These are phyloP conservation scores for Batkoa obscura DNA, from an alignment of 371 early-diverging fungal species.

Conservation along the genomic window DNA sequence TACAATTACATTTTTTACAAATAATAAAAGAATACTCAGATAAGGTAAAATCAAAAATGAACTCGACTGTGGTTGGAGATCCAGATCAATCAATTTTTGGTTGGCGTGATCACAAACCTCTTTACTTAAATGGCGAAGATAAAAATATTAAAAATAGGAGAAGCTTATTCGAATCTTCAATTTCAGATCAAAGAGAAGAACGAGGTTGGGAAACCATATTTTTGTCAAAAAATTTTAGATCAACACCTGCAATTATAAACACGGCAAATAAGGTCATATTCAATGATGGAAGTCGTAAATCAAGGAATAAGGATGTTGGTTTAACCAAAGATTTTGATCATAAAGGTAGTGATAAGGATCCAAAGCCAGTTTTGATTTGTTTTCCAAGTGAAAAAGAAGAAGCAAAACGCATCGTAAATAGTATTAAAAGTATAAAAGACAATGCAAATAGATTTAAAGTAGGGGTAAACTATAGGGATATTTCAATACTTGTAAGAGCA, in stretches of 20 bases:
- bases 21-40: background rate
- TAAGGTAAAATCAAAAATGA: background rate
- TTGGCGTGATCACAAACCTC: background rate
- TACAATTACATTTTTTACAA: background rate
- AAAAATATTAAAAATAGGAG: too few relatives aligned
- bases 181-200: too few relatives aligned
- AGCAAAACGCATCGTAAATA: background rate
- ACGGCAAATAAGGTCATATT: background rate
- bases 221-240: background rate
- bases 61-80: background rate
- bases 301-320: too few relatives aligned
- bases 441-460: background rate
- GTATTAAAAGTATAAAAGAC: background rate
- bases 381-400: background rate
- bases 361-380: too few relatives aligned
- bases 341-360: background rate
- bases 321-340: background rate
- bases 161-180: too few relatives aligned
- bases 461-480: background rate
- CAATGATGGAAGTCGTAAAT: background rate
- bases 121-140: background rate
- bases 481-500: background rate
- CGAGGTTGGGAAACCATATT: background rate
- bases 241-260: background rate
- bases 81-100: slow-evolving; percentile 1